These are phyloP conservation scores for Nissolia schottii DNA, from an alignment of 306 rosid genomes.

Conservation along the genomic window DNA sequence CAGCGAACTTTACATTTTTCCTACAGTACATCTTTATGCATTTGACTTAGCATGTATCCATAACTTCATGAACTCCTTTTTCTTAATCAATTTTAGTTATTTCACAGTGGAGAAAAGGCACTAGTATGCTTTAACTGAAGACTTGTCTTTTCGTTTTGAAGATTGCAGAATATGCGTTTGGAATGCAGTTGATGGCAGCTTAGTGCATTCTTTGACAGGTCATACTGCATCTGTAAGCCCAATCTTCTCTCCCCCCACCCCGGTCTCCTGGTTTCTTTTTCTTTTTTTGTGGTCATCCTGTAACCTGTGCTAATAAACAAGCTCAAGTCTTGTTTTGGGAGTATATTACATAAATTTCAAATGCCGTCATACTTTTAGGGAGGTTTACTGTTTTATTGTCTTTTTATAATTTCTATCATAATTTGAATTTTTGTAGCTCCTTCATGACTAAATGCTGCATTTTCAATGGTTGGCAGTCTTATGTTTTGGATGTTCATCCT, in stretches of 20 bases:
- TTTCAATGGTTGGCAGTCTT: constrained; percentile 59
- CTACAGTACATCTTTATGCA: constrained; percentile 2
- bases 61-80: not conserved
- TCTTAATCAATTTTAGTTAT: constrained; percentile 13
- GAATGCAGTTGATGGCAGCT: constrained; percentile 96
- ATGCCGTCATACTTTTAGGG: constrained; percentile 1
- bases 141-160: constrained; percentile 31
- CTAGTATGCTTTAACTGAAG: constrained; percentile 19
- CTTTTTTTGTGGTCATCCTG: not conserved
- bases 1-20: not conserved
- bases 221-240: constrained; percentile 70
- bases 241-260: not conserved
- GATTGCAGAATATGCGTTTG: constrained; percentile 98
- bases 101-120: not conserved
- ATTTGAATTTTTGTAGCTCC: constrained; percentile 18
- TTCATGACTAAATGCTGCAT: constrained; percentile 27
- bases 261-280: not conserved
- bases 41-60: constrained; percentile 15
- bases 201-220: constrained; percentile 90
- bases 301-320: not conserved
- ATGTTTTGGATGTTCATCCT: constrained; percentile 95
- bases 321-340: not conserved
- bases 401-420: constrained; percentile 1
- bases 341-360: not conserved
- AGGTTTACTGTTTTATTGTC: not conserved